Evolutionary conservation across 2,329 filamentous ascomycete species (phyloP).

Genomic region (Trichoderma harzianum): DNA sequence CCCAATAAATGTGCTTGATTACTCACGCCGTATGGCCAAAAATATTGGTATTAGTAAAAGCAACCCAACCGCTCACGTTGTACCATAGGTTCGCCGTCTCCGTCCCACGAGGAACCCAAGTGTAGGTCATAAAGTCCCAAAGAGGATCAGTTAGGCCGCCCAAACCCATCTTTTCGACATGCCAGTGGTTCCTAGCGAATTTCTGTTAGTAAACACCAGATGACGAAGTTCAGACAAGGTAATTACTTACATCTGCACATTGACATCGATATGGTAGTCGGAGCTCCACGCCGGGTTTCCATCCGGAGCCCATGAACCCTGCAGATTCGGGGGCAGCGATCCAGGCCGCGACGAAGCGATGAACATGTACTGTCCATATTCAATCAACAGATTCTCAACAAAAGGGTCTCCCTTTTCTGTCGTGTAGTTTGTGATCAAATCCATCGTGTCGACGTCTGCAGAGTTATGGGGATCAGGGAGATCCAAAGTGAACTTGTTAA

Average conservation of each 20-base stretch:
- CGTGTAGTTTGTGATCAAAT: constrained; percentile 8
- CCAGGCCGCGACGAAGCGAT: constrained; percentile 51
- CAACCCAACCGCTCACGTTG: constrained; percentile 52
- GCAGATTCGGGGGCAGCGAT: constrained; percentile 54
- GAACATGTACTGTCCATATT: constrained; percentile 52
- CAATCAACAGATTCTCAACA: constrained; percentile 51
- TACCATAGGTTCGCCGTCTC: constrained; percentile 56
- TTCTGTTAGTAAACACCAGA: not conserved
- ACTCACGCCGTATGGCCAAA: constrained; percentile 50
- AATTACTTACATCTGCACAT: constrained; percentile 46
- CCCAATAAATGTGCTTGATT: accelerated
- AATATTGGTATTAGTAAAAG: constrained; percentile 56
- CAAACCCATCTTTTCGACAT: constrained; percentile 50
- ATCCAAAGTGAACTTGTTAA: constrained; percentile 39
- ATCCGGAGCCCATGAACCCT: constrained; percentile 53
- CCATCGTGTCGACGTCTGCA: constrained; percentile 35
- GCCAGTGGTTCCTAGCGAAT: constrained; percentile 51
- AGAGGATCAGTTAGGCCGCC: constrained; percentile 43
- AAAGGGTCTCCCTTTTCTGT: constrained; percentile 44
- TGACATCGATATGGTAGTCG: constrained; percentile 59
- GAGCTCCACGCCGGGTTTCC: constrained; percentile 43
- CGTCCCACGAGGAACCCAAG: constrained; percentile 50
- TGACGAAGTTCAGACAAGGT: not conserved
- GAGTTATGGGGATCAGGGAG: constrained; percentile 45
- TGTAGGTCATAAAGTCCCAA: constrained; percentile 53